Conservation (phyloP, 805 yeast genomes). For the Kluyveromyces siamensis region DNA sequence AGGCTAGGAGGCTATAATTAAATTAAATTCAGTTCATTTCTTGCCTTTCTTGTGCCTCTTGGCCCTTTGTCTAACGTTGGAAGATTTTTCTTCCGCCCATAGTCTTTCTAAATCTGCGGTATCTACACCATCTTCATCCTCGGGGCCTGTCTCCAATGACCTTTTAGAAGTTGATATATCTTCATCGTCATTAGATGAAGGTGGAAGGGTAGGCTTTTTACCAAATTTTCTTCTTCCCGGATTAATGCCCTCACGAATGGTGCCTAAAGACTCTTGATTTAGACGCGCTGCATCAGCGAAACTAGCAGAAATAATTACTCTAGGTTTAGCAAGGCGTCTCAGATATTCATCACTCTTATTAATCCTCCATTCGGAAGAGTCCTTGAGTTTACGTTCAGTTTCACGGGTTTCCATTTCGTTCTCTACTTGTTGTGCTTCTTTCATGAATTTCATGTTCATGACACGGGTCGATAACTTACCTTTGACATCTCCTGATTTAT, state of each 20-base stretch:
- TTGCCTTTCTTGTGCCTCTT: conserved; percentile 4
- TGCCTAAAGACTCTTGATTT: conserved; percentile 12
- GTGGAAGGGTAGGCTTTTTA: not conserved
- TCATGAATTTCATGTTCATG: conserved; percentile 77
- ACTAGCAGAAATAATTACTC: conserved; percentile 8
- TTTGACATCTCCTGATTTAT: conserved; percentile 9
- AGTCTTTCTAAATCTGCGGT: conserved; percentile 19
- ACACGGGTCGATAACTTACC: conserved; percentile 55
- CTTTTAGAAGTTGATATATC: not conserved
- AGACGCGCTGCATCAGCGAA: conserved; percentile 13
- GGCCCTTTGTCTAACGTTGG: conserved; percentile 3
- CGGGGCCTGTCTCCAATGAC: not conserved
- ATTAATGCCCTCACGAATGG: conserved; percentile 13
- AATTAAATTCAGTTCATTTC: too few species aligned
- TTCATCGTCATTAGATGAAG: not conserved
- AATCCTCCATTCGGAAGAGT: conserved; percentile 29
- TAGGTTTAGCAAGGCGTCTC: not conserved
- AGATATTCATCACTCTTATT: conserved; percentile 10
- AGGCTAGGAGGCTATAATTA: not conserved
- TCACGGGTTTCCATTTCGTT: conserved; percentile 29
- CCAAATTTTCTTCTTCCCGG: conserved; percentile 9
- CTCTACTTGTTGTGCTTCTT: conserved; percentile 32
- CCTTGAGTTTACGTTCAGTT: conserved; percentile 33
- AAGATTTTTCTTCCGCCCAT: conserved; percentile 12
- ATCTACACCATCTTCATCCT: conserved; percentile 5